Evolutionary conservation across 441 rosid genomes (phyloP), one percentile per base, ranked within the genome.

Genomic region (Populus hybrid): DNA sequence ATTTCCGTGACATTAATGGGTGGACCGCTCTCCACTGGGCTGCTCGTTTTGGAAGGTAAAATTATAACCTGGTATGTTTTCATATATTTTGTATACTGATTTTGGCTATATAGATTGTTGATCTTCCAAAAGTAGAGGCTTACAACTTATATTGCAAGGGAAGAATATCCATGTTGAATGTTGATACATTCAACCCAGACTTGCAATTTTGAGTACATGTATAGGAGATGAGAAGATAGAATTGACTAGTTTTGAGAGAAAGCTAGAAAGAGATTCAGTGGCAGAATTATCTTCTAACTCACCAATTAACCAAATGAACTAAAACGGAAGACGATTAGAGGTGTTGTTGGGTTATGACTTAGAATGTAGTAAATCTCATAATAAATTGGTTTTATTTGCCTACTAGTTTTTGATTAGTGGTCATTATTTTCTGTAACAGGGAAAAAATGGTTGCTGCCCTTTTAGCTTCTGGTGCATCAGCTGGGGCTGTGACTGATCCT

Each of bases 11-110:
- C 84, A 86, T 88, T 74, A 93, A 87, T 16, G 98, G 98, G 35
- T 89, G 96, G 96, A 93, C 96, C 64, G 95, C 98, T 76, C 97
- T 94, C 81, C 99, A 94, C 82, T 96, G 99, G 99, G 98, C 98
- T 74, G 96, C 98, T 72, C 86, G 85, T 35, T 92, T 92, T 77
- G 99, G 98, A 84, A 96, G 98, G 98, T 94, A 80, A 83, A 68
- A 3, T 23, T 1, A 72, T 29, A 67, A 36, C 50, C 53, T 45
- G 42, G 23, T 67, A 10, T 31, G 64, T 24, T 80, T 69, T 11
- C 31, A 50, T 73, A 21, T 2, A 4, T 18, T 77, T 50, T 35
- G 10, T 64, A 64, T 38, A 29, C 33, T 29, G 7, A 72, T 6
- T 67, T 45, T 59, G 40, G 68, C 64, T 69, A 6, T 20, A 64